phyloP scores from a whole-genome alignment of 805 yeast genomes.

The Candida boleticola region DNA sequence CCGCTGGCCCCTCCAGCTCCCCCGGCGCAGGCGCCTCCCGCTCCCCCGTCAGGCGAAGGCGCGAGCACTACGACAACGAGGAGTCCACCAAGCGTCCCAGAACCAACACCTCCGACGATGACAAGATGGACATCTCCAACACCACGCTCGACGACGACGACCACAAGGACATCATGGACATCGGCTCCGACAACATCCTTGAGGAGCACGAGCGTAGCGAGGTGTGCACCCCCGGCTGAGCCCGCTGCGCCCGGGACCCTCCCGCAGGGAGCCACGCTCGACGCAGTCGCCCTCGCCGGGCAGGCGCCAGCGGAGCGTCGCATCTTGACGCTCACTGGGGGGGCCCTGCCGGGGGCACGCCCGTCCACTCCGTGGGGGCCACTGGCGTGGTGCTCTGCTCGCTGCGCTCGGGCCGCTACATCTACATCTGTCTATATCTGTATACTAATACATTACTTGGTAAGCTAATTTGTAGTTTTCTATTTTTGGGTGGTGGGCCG shows the following conservation, averaged over 20 bases:
- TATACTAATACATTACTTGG: background rate
- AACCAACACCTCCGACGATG: constrained; percentile 6
- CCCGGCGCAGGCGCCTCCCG: background rate
- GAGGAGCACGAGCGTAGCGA: constrained; percentile 1
- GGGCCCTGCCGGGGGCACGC: too few species aligned
- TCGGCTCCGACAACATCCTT: constrained; percentile 5
- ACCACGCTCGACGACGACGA: constrained; percentile 6
- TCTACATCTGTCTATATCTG: background rate
- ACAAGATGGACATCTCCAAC: constrained; percentile 11
- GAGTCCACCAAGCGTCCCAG: constrained; percentile 5
- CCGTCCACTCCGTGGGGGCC: too few species aligned
- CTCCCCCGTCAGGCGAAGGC: constrained; percentile 5
- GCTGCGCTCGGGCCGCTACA: background rate
- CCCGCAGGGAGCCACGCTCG: too few species aligned
- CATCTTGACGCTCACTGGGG: too few species aligned
- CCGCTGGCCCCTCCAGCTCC: background rate
- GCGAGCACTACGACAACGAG: background rate
- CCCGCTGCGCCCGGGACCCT: background rate
- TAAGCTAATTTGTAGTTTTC: too few species aligned
- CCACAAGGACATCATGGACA: constrained; percentile 9
- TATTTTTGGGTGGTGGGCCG: too few species aligned
- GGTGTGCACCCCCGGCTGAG: constrained; percentile 3
- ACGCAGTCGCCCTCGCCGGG: too few species aligned
- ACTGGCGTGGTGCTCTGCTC: too few species aligned
- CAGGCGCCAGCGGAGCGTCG: too few species aligned